Evolutionary conservation across 345 rosid species (phyloP).

Genomic region (Mallotus nudiflorus): DNA sequence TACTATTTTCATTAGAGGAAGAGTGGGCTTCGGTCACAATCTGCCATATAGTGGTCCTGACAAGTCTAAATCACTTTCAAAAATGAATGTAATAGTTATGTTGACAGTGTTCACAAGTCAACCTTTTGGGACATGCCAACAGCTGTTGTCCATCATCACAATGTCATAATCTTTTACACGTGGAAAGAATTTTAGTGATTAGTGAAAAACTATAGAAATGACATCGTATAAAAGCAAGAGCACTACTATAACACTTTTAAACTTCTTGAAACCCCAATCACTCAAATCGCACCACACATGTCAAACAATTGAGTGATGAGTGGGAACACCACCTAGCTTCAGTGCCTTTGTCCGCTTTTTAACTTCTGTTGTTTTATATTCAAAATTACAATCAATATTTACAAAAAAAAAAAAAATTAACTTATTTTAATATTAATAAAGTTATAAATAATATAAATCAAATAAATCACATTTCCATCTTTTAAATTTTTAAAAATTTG

Average conservation of each 20-base stretch:
- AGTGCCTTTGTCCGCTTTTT: slow-evolving; percentile 16
- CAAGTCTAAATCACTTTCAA: slow-evolving; percentile 13
- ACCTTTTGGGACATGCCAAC: slow-evolving; percentile 37
- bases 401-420: too few relatives aligned
- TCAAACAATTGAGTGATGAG: slow-evolving; percentile 16
- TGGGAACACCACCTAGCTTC: slow-evolving; percentile 23
- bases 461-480: background rate
- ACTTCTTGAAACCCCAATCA: background rate
- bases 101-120: slow-evolving; percentile 42
- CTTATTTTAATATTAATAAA: background rate
- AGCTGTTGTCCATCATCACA: slow-evolving; percentile 47
- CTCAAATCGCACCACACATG: slow-evolving; percentile 25
- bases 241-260: slow-evolving; percentile 9
- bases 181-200: background rate
- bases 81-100: slow-evolving; percentile 27
- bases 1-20: background rate
- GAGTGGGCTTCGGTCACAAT: slow-evolving; percentile 22
- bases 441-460: too few relatives aligned
- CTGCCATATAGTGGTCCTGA: slow-evolving; percentile 37
- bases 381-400: too few relatives aligned
- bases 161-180: slow-evolving; percentile 4
- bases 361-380: background rate
- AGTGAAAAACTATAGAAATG: background rate
- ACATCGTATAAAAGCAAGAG: slow-evolving; percentile 9
- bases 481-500: too few relatives aligned